Conservation (phyloP, 2,329 filamentous ascomycete species). For the Moelleriella libera region DNA sequence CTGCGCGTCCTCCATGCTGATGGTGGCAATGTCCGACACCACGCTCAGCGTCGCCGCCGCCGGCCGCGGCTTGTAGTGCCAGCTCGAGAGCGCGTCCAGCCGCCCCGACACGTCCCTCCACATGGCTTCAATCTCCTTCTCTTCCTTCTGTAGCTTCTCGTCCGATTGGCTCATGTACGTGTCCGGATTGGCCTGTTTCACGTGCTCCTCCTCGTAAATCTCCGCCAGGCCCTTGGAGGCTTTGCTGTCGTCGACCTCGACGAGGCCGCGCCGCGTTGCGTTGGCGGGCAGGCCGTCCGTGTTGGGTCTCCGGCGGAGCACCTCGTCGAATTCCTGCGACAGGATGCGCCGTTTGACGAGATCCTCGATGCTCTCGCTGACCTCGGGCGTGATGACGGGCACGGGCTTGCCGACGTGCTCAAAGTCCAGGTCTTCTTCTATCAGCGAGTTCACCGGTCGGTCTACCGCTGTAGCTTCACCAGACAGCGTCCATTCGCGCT, state of each 20-base stretch:
- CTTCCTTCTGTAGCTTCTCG: conserved; percentile 69
- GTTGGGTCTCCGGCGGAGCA: conserved; percentile 68
- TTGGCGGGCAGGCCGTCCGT: conserved; percentile 43
- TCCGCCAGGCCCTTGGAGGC: conserved; percentile 79
- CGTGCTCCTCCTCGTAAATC: conserved; percentile 86
- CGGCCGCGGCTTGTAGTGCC: conserved; percentile 89
- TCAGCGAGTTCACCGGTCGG: conserved; percentile 76
- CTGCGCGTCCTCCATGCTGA: conserved; percentile 90
- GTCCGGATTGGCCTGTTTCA: conserved; percentile 61
- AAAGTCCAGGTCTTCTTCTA: conserved; percentile 92
- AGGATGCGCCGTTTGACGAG: conserved; percentile 90
- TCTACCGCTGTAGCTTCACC: conserved; percentile 77
- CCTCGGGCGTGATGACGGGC: conserved; percentile 81
- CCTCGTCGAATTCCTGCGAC: conserved; percentile 82
- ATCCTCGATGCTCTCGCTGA: conserved; percentile 82
- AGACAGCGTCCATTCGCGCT: conserved; percentile 78
- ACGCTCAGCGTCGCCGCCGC: conserved; percentile 71
- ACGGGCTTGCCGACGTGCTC: conserved; percentile 91
- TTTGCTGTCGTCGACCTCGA: conserved; percentile 79
- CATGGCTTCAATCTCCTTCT: conserved; percentile 66
- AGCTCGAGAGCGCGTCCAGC: conserved; percentile 80
- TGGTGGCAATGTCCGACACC: conserved; percentile 78
- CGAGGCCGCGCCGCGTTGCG: conserved; percentile 52
- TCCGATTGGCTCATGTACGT: conserved; percentile 70
- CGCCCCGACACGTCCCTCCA: conserved; percentile 72